Evolutionary conservation across 768 basidiomycete genomes (phyloP), one percentile per base, ranked within the genome.

Genomic region (Psilocybe sp.): DNA sequence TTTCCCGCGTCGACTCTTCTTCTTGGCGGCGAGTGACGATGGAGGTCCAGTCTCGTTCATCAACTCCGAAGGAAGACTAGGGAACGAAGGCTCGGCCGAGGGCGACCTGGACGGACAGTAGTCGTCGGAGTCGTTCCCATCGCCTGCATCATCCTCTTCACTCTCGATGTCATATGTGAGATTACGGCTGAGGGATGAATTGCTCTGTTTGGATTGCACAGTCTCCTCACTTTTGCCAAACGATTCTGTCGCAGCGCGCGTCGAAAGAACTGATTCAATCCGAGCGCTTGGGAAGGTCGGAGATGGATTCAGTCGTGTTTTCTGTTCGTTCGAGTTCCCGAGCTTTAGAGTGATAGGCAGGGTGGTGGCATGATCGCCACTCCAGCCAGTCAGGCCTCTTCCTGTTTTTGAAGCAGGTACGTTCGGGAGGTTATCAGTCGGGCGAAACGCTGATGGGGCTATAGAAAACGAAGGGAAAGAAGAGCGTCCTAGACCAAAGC

Each of bases 111-210:
- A 52, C 32, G 69, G 65, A 2, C 53, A 44, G 43, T 68, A 69
- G 8, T 53, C 58, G 19, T 70, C 69, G 11, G 65, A 57, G 31
- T 68, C 66, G 31, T 61, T 62, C 19, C 68, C 65, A 6, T 60
- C 61, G 18, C 57, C 61, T 3, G 58, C 55, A 9, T 60, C 64
- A 14, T 54, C 59, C 12, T 65, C 64, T 5, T 57, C 51, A 50
- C 54, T 42, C 45, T 49, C 50, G 20, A 33, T 31, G 5, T 57
- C 56, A 20, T 37, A 49, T 31, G 46, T 50, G 5, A 5, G 49
- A 16, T 16, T 9, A 9, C 36, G 18, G 18, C 34, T 38, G 10
- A 38, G 5, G 11, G 42, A 28, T 28, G 23, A 28, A 7, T 7
- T 28, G 23, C 23, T 3, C 23, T 7, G 23, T 28, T 7, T 7